Base-by-base conservation (phyloP, 2,329 filamentous ascomycete species). In the Aureobasidium sp. region DNA sequence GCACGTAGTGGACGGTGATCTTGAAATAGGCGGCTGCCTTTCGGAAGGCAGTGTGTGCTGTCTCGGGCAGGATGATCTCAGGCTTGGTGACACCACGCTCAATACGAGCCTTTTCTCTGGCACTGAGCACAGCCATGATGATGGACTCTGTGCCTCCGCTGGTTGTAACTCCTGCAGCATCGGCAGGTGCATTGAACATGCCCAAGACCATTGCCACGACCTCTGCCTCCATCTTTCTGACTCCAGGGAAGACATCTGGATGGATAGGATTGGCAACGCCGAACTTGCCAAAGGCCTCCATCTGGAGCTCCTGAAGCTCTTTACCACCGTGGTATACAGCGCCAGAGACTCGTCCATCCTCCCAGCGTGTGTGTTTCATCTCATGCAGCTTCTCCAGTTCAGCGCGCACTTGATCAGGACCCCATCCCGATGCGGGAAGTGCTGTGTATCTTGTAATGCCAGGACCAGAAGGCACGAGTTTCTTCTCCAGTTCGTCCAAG, bases 181-280 rank as follows among this genome's bases (percentile, higher is more conserved):
- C 87, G n/a, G 86, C 79, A 3, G 94, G 94, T 9, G 89, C 91
- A 74, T 96, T 90, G 80, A 97, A 99, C 74, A 99, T 66, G 6
- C 64, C 66, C 59, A 73, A 59, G 0, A 95, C 91, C 93, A 99
- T 99, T 66, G 92, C 89, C 58, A 99, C 94, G 64, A 99, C 81
- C 78, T 99, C 94, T 48, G 94, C 93, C 79, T 99, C 94, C 94
- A 99, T 99, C 83, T 99, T 99, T 69, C 94, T 83, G 58, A 99
- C 92, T 32, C 93, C 94, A 16, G 94, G 94, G 77, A 99, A 99
- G 47, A 99, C 93, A 76, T 99, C 94, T 7, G 94, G 94, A 74
- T 99, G 94, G 67, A 99, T 94, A 3, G 94, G 94, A 74, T 99
- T 99, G 42, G 91, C 84, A 34, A 99, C 94, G 55, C 91, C 93